Base-by-base conservation (phyloP, 805 yeast species). In the Teunomyces lycoperdinae region DNA sequence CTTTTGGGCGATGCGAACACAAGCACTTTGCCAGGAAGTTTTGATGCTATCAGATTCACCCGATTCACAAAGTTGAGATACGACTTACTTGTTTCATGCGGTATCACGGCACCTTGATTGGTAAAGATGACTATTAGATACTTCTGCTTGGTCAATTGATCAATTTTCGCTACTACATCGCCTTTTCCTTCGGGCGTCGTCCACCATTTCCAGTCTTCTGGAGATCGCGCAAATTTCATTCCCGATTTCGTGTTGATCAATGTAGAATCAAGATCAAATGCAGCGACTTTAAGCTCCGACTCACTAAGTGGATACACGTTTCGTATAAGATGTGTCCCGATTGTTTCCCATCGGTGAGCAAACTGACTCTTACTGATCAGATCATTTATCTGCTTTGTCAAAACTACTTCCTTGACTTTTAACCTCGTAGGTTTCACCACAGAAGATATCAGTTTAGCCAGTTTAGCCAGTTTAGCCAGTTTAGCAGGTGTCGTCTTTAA, bases 231-330 rank as follows among this genome's bases (percentile, higher is more conserved):
- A 59, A 84, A 89, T 42, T 71, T 76, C 13, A 58, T 42, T 0
- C 88, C 89, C 0, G 87, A 76, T 58, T 80, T 84, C 0, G 96
- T 83, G 11, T 62, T 61, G 0, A 89, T 79, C 6, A 92, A 55
- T 0, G 98, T 92, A 7, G 81, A 85, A 68, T 92, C 99, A 44
- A 92, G 70, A 63, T 92, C 98, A 64, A 91, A 92, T 0, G 87
- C 86, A 2, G 89, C 89, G 1, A 86, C 57, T 36, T 72, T 73
- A 2, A 69, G 49, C 3, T 24, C 28, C 9, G 44, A 10, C 6
- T 14, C 13, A 6, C 16, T 28, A 27, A 29, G 9, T n/a, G 24
- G 24, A 9, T 44, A 45, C 31, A 43, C 20, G 28, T 49, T 49
- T 9, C 30, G 39, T 10, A 49, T 49, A 10, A 49, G 17, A 42